Percentiles rank a stretch among this genome's conserved stretches.
These are phyloP conservation scores for Artomyces pyxidatus DNA, from an alignment of 768 basidiomycete species.

Conservation along the genomic window DNA sequence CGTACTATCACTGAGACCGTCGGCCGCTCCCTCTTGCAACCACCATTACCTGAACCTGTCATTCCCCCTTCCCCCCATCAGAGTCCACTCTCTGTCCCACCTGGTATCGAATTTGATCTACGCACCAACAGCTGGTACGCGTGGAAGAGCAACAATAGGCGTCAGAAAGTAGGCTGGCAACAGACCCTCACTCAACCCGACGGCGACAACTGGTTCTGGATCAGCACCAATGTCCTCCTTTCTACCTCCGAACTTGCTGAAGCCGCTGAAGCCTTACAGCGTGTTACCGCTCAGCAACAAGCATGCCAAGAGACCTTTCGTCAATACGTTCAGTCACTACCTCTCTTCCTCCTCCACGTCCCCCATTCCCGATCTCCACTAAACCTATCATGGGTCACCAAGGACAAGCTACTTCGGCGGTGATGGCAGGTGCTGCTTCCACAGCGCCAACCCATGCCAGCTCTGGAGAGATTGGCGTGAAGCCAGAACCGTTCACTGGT, in stretches of 20 bases:
- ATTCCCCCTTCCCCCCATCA: not conserved
- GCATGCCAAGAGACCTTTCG: not conserved
- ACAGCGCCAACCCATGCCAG: not conserved
- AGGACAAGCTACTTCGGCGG: too few relatives aligned
- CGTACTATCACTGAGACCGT: too few relatives aligned
- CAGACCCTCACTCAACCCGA: not conserved
- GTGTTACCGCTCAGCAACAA: not conserved
- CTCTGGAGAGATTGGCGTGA: not conserved
- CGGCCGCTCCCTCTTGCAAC: too few relatives aligned
- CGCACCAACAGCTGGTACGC: not conserved
- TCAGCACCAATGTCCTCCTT: too few relatives aligned
- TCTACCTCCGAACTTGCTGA: not conserved
- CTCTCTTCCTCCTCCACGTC: not conserved
- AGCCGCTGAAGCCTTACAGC: not conserved
- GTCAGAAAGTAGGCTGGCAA: not conserved
- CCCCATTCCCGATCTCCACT: not conserved
- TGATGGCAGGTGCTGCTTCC: too few relatives aligned
- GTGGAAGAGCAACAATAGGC: not conserved
- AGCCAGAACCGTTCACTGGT: not conserved
- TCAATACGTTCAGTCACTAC: too few relatives aligned
- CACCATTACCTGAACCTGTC: not conserved
- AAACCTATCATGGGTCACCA: too few relatives aligned
- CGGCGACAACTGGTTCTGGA: not conserved
- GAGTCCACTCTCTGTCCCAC: not conserved
- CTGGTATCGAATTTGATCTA: not conserved